Base-by-base conservation (phyloP, 345 rosid genomes). In the Bruguiera gymnorhiza region DNA sequence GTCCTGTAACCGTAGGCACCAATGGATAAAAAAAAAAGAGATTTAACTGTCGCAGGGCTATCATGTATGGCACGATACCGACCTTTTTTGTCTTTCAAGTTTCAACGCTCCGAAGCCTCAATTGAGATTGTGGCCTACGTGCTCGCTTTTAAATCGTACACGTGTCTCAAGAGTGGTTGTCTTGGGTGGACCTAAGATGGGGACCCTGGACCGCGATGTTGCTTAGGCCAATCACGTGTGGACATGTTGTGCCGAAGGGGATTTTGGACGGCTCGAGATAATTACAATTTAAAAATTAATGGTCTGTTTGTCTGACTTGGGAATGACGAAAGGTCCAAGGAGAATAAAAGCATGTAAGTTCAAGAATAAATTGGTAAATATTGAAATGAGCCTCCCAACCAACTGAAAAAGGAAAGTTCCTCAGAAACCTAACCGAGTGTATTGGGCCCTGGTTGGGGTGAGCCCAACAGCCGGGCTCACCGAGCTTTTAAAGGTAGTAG, bases 251-350 rank as follows among this genome's bases (percentile, higher is more conserved):
- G 30, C 31, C 46, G 43, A 11, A 16, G 60, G 31, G 36, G 6
- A 24, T 24, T 27, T 31, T 69, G 72, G 72, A 3, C 72, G 65
- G 72, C 31, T 32, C 4, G 5, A 29, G 59, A 51, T 65, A 65
- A 65, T 65, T 65, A 51, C 59, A 50, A 26, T 37, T 18, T 29
- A 43, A 3, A 43, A 43, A 0, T 27, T 6, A 0, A 1, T 50
- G 51, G 57, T 20, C 36, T 5, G 16, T 26, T 37, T 50, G 65
- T 69, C 65, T 39, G 71, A 68, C 71, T 19, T 20, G 10, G 39
- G 19, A 6, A 34, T 7, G 37, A 34, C 37, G 1, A 7, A 7
- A 34, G 37, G 37, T 34, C 37, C 10, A 8, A 8, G 2, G 2
- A 34, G 37, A 7, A 50, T 36, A 26, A 48, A 29, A 39, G 30